These are phyloP conservation scores for Senna siamea DNA, from an alignment of 306 rosid species.

Conservation along the genomic window DNA sequence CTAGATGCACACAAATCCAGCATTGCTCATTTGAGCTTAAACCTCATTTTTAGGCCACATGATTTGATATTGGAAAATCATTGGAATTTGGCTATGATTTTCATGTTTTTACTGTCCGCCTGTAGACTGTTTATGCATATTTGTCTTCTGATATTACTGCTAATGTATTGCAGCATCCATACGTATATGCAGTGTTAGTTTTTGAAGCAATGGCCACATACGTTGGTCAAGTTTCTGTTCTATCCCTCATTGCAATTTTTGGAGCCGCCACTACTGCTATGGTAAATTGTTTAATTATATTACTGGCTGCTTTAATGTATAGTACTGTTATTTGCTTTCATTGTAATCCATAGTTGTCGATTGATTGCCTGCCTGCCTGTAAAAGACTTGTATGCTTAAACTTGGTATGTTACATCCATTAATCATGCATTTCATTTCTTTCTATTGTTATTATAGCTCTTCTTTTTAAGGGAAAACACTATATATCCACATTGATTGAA, in stretches of 20 bases:
- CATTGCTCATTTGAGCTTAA: no score
- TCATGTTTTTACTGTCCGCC: neutral
- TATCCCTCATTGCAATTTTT: constrained; percentile 58
- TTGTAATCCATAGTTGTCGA: no score
- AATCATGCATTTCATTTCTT: no score
- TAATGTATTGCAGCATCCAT: constrained; percentile 56
- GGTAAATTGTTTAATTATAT: constrained; percentile 34
- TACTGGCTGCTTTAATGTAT: no score
- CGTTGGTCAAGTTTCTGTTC: constrained; percentile 65
- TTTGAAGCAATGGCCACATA: constrained; percentile 66
- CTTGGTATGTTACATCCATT: neutral
- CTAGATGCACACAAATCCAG: neutral
- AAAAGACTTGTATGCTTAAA: no score
- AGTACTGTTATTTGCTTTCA: neutral
- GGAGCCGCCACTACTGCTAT: constrained; percentile 72
- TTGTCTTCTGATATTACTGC: neutral
- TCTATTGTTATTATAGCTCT: neutral
- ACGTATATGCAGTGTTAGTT: constrained; percentile 60
- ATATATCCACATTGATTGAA: no score
- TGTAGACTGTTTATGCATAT: neutral
- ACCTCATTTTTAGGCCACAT: no score
- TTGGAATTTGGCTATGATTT: no score
- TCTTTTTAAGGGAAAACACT: no score
- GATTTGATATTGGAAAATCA: neutral
- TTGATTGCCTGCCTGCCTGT: no score